Evolutionary conservation across 306 rosid genomes (phyloP).

Genomic region (Luffa aegyptiaca): DNA sequence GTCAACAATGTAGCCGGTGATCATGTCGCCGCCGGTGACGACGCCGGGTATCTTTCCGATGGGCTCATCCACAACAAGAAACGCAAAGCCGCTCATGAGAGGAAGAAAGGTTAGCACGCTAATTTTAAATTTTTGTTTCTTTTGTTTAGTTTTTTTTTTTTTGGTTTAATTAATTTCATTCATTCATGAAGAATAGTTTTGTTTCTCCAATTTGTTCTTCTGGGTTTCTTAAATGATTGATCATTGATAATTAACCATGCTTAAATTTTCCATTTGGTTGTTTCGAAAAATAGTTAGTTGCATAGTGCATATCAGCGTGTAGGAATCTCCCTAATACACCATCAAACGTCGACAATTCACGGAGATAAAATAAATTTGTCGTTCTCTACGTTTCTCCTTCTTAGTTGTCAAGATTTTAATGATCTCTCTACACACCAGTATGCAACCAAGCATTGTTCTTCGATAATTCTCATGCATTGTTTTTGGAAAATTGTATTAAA

Average conservation of each 20-base stretch:
- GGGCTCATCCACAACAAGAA: slow-evolving; percentile 25
- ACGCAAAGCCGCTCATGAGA: slow-evolving; percentile 25
- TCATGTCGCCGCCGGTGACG: slow-evolving; percentile 7
- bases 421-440: too few relatives aligned
- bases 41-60: slow-evolving; percentile 37
- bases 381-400: too few relatives aligned
- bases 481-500: too few relatives aligned
- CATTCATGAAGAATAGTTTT: background rate
- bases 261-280: too few relatives aligned
- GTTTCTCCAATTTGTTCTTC: background rate
- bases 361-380: too few relatives aligned
- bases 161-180: background rate
- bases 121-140: background rate
- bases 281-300: too few relatives aligned
- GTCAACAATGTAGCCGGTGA: background rate
- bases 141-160: background rate
- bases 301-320: too few relatives aligned
- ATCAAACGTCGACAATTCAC: too few relatives aligned
- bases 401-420: too few relatives aligned
- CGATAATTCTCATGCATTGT: background rate
- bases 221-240: background rate
- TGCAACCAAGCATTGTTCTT: too few relatives aligned
- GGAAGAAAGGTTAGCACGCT: slow-evolving; percentile 27
- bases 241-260: too few relatives aligned
- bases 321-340: too few relatives aligned